Conservation (phyloP, 2,329 filamentous ascomycete species). For the Didymella sp. region DNA sequence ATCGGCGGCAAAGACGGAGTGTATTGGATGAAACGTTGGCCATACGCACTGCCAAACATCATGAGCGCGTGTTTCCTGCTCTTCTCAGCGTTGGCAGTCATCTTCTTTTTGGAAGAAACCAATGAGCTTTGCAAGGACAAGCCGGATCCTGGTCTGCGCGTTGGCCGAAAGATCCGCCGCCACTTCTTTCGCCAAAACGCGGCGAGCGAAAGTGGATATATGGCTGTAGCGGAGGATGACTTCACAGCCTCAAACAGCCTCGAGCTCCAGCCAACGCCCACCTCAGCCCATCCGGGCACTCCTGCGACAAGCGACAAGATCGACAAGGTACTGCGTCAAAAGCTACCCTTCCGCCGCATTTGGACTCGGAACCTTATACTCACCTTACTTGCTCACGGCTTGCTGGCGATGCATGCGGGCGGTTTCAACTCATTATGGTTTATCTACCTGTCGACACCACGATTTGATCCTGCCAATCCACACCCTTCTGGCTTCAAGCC, state of each 20-base stretch:
- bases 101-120: slow-evolving; percentile 71
- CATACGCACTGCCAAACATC: slow-evolving; percentile 74
- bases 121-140: slow-evolving; percentile 51
- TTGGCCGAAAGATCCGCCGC: slow-evolving; percentile 50
- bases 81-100: slow-evolving; percentile 60
- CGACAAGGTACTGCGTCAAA: slow-evolving; percentile 29
- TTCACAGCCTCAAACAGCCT: slow-evolving; percentile 31
- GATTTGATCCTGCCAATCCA: slow-evolving; percentile 49
- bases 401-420: slow-evolving; percentile 57
- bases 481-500: slow-evolving; percentile 45
- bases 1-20: slow-evolving; percentile 66
- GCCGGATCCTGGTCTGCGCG: slow-evolving; percentile 50
- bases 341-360: slow-evolving; percentile 55
- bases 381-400: slow-evolving; percentile 54
- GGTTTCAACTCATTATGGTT: slow-evolving; percentile 60
- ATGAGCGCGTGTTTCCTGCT: slow-evolving; percentile 68
- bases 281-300: slow-evolving; percentile 21
- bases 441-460: slow-evolving; percentile 57
- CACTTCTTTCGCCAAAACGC: slow-evolving; percentile 41
- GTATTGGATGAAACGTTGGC: slow-evolving; percentile 69
- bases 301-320: slow-evolving; percentile 21
- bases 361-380: slow-evolving; percentile 56
- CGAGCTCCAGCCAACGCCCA: slow-evolving; percentile 43
- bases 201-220: slow-evolving; percentile 39
- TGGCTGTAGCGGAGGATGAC: slow-evolving; percentile 38